Evolutionary conservation across 106 monocot species (phyloP).

Genomic region (Platanthera zijinensis): DNA sequence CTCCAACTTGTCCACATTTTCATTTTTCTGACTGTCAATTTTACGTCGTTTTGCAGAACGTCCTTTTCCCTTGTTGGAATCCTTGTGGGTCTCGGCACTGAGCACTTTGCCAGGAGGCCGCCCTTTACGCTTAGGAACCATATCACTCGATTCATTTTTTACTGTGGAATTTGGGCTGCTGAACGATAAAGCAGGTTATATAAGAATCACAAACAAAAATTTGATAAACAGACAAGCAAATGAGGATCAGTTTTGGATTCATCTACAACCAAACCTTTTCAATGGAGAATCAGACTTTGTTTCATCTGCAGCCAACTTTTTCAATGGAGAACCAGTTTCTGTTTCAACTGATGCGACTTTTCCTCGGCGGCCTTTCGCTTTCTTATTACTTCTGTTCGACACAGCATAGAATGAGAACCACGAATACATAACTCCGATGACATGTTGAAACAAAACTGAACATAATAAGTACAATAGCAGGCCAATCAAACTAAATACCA

Average conservation of each 20-base stretch:
- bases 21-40: not conserved
- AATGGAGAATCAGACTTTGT: too few species aligned
- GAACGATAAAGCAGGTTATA: not conserved
- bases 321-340: not conserved
- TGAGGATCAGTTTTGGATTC: too few species aligned
- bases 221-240: not conserved
- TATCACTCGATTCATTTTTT: slow-evolving; percentile 4
- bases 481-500: not conserved
- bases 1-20: not conserved
- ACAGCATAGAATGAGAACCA: not conserved
- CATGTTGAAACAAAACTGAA: too few species aligned
- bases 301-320: not conserved
- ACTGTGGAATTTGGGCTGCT: not conserved
- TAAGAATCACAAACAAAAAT: not conserved
- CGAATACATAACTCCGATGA: not conserved
- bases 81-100: not conserved
- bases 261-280: too few species aligned
- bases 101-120: not conserved
- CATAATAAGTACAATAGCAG: not conserved
- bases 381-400: not conserved
- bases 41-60: not conserved
- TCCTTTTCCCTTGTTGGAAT: not conserved
- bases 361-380: not conserved
- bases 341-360: not conserved
- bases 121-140: not conserved